Base-by-base conservation (phyloP, 495 filamentous ascomycete genomes). In the Xylaria flabelliformis region DNA sequence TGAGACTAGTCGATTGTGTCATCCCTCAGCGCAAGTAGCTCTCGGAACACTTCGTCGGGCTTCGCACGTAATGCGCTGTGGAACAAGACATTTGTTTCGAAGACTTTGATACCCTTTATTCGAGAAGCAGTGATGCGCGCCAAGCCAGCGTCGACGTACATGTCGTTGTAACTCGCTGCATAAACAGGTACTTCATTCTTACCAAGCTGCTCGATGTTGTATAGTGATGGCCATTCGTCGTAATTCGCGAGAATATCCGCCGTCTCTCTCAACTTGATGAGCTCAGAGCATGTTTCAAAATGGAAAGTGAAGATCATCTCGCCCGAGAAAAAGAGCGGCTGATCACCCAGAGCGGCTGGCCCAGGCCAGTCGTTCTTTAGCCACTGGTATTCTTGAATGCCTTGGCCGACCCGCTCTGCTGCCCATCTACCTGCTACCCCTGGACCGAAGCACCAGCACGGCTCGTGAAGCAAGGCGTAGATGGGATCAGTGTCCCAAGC, bases 221-320 rank as follows among this genome's bases (percentile, higher is more conserved):
- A 98, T 3, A 98, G 86, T 2, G 84, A 80, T 1, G 90, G 86
- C 95, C 96, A 98, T 62, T 89, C 87, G 10, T 82, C 76, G 36
- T 84, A 83, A 2, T 83, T 71, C 8, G 95, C 96, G 17, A 98
- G 83, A 1, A 90, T 84, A 1, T 95, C 80, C 1, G 94, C 94
- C 0, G 87, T 90, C 17, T 87, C 83, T 41, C 85, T 84, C 65
- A 98, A 75, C 32, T 88, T 82, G 29, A 77, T 79, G 6, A 98
- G 88, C 76, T 95, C 93, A 1, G 88, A 80, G 78, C 92, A 95
- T 26, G 90, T 88, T 34, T 91, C 87, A 74, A 97, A 94, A 85
- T 94, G 91, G 78, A 90, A 91, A 8, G 91, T 90, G 80, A 89
- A 97, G 66, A 97, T 86, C 94, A 97, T 97, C 81, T 98, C 95